phyloP scores from a whole-genome alignment of 169 alveolate species.

The Babesia bovis region DNA sequence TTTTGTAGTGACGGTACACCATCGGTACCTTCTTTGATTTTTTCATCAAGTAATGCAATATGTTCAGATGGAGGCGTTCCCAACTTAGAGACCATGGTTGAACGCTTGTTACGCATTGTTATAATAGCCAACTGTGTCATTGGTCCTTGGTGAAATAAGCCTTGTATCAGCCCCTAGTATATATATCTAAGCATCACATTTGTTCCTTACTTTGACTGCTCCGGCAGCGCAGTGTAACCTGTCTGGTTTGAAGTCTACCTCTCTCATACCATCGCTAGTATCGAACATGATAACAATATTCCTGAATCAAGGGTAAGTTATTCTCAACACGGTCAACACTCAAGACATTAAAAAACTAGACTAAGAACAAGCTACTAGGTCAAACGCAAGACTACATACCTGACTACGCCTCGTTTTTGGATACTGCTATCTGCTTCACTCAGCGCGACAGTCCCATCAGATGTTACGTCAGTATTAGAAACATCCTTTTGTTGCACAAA shows the following conservation, averaged over 20 bases:
- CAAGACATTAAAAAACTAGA: neutral
- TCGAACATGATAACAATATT: conserved; percentile 73
- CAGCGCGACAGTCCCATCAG: conserved; percentile 1
- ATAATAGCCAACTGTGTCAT: conserved; percentile 74
- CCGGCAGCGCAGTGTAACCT: conserved; percentile 71
- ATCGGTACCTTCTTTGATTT: conserved; percentile 68
- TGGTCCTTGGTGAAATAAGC: conserved; percentile 72
- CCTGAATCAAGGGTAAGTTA: conserved; percentile 33
- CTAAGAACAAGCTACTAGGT: too few relatives aligned
- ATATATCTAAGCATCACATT: neutral
- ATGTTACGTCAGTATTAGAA: conserved; percentile 25
- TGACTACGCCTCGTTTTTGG: conserved; percentile 67
- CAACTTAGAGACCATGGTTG: conserved; percentile 64
- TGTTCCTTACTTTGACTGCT: conserved; percentile 65
- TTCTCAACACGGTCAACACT: neutral
- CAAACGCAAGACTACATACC: conserved; percentile 56
- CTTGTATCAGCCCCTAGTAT: conserved; percentile 59
- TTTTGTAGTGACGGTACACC: conserved; percentile 77
- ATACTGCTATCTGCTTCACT: conserved; percentile 36
- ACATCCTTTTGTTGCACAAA: conserved; percentile 63
- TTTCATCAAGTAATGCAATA: conserved; percentile 38
- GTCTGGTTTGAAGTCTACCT: conserved; percentile 78
- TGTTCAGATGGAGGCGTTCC: conserved; percentile 75
- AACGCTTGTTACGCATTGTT: conserved; percentile 70
- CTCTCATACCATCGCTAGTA: conserved; percentile 74